Base-by-base conservation (phyloP, 2,329 filamentous ascomycete species). In the Metarhizium anisopliae region DNA sequence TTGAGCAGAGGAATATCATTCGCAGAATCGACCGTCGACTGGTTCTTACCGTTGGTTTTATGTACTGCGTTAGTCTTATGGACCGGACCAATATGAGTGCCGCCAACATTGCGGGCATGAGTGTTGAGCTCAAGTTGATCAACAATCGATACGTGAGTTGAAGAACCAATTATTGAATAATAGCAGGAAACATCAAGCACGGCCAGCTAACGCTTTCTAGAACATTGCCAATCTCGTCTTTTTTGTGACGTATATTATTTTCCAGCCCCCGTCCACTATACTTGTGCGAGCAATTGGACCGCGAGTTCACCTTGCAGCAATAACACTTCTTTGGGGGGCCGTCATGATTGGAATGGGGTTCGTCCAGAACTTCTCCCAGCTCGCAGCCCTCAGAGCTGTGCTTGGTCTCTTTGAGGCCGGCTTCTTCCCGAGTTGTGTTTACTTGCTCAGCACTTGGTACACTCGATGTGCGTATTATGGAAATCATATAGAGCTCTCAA, bases 21-120 rank as follows among this genome's bases (percentile, higher is more conserved):
- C 77, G 79, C 55, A 81, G 83, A 13, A 76, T 94, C 61, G 90
- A 95, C 69, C 73, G 76, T 35, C 81, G 85, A 2, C 73, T 88
- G 3, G 80, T 87, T 45, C 66, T 78, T 3, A 84, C 79, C 1
- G 80, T 83, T 4, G 85, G 85, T 20, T 66, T 78, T 60, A 79
- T 90, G 72, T 92, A 92, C 69, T 89, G 86, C 66, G 77, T 89
- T 62, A 86, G 81, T 60, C 72, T 93, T 57, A 89, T 93, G 83
- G 89, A 94, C 66, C 77, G 89, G 36, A 90, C 86, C 2, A 93
- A 93, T 68, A 72, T 92, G 66, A 82, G 82, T n/a, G 76, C 82
- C 25, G 88, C 87, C 45, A 82, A 82, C 50, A 86, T 93, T 66
- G 88, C 89, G 20, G 89, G 80, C 53, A 81, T 83, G 77, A 63